These are phyloP conservation scores for Monoraphidium neglectum DNA, from an alignment of 139 green algal species.

Conservation along the genomic window DNA sequence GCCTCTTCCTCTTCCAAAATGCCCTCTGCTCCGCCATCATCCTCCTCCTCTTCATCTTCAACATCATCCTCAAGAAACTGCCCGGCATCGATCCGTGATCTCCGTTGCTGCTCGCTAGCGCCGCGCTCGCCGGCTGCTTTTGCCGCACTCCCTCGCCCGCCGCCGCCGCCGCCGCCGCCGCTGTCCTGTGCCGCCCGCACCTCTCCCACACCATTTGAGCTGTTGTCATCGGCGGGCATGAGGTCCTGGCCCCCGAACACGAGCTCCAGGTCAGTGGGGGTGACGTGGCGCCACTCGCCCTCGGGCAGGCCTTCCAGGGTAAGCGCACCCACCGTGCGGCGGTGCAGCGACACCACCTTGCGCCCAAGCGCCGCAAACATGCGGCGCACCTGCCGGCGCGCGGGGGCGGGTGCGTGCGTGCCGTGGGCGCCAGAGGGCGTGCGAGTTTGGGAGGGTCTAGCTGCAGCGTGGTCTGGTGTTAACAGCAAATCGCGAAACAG, in stretches of 20 bases:
- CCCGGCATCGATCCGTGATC: not conserved
- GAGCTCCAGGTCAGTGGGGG: slow-evolving; percentile 17
- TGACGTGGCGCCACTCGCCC: slow-evolving; percentile 30
- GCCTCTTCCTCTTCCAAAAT: no score
- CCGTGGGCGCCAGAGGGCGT: no score
- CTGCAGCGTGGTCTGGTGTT: no score
- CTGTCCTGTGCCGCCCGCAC: not conserved
- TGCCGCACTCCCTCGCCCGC: not conserved
- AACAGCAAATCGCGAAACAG: no score
- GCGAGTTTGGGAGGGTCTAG: no score
- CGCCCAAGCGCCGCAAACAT: slow-evolving; percentile 58
- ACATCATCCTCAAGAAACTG: not conserved
- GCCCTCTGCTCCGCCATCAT: not conserved
- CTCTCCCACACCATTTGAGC: not conserved
- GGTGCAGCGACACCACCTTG: slow-evolving; percentile 50
- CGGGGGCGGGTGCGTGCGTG: no score
- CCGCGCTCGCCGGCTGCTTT: not conserved
- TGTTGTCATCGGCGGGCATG: not conserved
- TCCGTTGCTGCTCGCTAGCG: not conserved
- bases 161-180: not conserved
- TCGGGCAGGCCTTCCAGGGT: slow-evolving; percentile 35
- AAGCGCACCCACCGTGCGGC: slow-evolving; percentile 43
- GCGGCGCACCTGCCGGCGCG: slow-evolving; percentile 57
- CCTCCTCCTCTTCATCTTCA: not conserved
- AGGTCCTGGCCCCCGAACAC: slow-evolving; percentile 32